Percentiles rank a stretch among this genome's conserved stretches.
Conservation (phyloP, 352 stramenopile species). For the Globisporangium cederbergense region DNA sequence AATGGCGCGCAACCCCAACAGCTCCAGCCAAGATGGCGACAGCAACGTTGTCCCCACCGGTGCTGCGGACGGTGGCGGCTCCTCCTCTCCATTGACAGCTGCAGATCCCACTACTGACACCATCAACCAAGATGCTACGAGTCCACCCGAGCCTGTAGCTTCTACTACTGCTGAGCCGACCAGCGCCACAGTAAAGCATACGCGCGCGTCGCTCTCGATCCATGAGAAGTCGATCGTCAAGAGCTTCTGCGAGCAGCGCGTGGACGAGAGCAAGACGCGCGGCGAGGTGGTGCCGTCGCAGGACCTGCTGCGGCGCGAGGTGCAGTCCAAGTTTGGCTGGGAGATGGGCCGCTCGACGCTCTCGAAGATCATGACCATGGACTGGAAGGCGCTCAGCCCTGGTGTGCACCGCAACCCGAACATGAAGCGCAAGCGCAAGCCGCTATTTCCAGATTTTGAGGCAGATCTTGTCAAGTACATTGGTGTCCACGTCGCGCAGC, state of each 20-base stretch:
- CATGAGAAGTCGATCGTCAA: slow-evolving; percentile 73
- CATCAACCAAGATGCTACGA: not conserved
- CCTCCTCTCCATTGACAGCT: not conserved
- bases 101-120: not conserved
- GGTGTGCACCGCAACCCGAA: slow-evolving; percentile 52
- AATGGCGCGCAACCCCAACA: not conserved
- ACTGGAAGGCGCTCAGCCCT: slow-evolving; percentile 53
- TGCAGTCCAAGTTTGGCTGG: slow-evolving; percentile 56
- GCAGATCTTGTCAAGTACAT: slow-evolving; percentile 62
- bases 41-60: not conserved
- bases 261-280: slow-evolving; percentile 50
- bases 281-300: slow-evolving; percentile 59
- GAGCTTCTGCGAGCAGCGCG: slow-evolving; percentile 70
- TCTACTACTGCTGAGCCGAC: not conserved
- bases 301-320: slow-evolving; percentile 49
- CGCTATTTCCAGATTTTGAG: slow-evolving; percentile 68
- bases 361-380: slow-evolving; percentile 69
- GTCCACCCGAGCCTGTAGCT: not conserved
- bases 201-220: slow-evolving; percentile 56
- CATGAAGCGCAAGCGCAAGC: slow-evolving; percentile 74
- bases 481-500: slow-evolving; percentile 17
- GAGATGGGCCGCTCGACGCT: slow-evolving; percentile 65
- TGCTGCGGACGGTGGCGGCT: not conserved
- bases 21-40: not conserved
- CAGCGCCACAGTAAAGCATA: not conserved